Evolutionary conservation across 306 rosid genomes (phyloP).

Genomic region (Corylus americana): DNA sequence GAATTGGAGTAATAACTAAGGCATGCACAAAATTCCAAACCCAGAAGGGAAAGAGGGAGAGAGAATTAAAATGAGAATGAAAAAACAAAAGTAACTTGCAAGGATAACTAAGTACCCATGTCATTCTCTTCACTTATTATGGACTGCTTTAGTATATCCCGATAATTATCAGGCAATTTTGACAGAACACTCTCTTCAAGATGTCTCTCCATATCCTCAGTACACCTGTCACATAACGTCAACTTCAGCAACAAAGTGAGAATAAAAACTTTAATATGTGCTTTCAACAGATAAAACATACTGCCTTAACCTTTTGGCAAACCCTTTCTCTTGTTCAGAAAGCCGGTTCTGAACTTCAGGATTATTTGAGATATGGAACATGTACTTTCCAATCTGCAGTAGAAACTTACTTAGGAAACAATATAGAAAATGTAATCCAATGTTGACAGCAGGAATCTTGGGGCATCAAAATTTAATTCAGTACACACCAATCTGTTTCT

Average conservation of each 20-base stretch:
- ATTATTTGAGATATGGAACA: slow-evolving; percentile 65
- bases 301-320: slow-evolving; percentile 54
- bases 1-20: not conserved
- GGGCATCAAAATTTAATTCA: not conserved
- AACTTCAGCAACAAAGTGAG: slow-evolving; percentile 29
- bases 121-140: slow-evolving; percentile 78
- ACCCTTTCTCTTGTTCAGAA: slow-evolving; percentile 65
- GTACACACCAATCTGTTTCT: not conserved
- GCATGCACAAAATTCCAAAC: not conserved
- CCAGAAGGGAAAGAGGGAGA: not conserved
- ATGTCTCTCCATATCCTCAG: slow-evolving; percentile 66
- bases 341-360: slow-evolving; percentile 64
- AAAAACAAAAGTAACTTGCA: slow-evolving; percentile 24
- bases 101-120: slow-evolving; percentile 61
- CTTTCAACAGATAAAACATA: slow-evolving; percentile 12
- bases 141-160: slow-evolving; percentile 67
- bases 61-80: not conserved
- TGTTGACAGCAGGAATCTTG: not conserved
- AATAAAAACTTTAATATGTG: slow-evolving; percentile 3
- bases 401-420: not conserved
- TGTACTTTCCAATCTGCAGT: slow-evolving; percentile 77
- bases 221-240: slow-evolving; percentile 56
- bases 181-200: slow-evolving; percentile 73
- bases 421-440: not conserved
- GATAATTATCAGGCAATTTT: slow-evolving; percentile 72